Percentiles rank a stretch among this genome's conserved stretches.
phyloP scores from a whole-genome alignment of 2,329 filamentous ascomycete genomes.

The Gyromitra esculenta region DNA sequence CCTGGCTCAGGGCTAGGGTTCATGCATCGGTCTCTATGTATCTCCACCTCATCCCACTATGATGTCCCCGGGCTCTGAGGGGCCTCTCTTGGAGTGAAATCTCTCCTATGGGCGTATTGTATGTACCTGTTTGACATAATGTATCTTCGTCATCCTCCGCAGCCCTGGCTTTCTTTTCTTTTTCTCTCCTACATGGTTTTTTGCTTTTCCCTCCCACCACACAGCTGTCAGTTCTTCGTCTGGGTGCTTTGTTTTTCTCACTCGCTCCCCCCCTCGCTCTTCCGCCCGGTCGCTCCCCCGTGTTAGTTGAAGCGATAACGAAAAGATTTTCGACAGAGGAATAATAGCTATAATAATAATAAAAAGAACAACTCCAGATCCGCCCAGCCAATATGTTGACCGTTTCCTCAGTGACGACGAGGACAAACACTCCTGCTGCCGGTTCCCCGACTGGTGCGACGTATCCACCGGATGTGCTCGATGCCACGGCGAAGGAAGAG shows the following conservation, averaged over 20 bases:
- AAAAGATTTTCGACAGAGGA: not conserved
- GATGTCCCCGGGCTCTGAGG: not conserved
- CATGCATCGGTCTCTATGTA: not conserved
- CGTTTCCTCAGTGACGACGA: conserved; percentile 29
- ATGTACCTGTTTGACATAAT: not conserved
- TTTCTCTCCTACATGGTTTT: not conserved
- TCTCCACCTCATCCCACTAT: not conserved
- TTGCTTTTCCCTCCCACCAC: not conserved
- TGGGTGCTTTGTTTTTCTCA: not conserved
- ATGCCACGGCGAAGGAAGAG: conserved; percentile 5
- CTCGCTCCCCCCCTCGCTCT: not conserved
- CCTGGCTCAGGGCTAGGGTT: conserved; percentile 13
- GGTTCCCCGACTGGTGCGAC: conserved; percentile 18
- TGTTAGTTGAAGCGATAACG: not conserved
- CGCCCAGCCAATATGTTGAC: conserved; percentile 9
- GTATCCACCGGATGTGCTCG: conserved; percentile 32
- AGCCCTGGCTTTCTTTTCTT: not conserved
- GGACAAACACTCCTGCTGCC: conserved; percentile 36
- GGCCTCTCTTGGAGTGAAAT: not conserved
- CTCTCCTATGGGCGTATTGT: not conserved
- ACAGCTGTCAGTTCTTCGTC: not conserved
- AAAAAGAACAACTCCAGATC: not conserved
- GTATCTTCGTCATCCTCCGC: not conserved
- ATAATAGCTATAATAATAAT: not conserved
- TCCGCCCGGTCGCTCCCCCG: not conserved